Percentiles rank a stretch among this genome's conserved stretches.
phyloP scores from a whole-genome alignment of 1,284 basidiomycete species.

The Boletus hoseneyae region DNA sequence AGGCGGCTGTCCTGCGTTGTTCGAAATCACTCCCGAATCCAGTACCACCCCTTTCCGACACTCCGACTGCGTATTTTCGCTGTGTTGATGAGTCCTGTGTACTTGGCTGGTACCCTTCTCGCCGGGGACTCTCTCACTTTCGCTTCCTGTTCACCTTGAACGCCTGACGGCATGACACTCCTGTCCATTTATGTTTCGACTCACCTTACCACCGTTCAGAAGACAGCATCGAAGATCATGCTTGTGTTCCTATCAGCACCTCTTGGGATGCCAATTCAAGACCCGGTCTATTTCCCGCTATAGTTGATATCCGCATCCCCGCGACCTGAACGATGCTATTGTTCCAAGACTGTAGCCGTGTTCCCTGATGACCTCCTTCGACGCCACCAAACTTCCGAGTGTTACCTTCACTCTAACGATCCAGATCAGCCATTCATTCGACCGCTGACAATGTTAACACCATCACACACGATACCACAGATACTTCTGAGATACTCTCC shows the following conservation, averaged over 20 bases:
- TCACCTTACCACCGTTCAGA: background rate
- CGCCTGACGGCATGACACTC: background rate
- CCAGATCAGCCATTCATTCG: background rate
- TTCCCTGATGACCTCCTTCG: constrained; percentile 1
- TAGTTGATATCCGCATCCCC: too few species aligned
- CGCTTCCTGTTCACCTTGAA: background rate
- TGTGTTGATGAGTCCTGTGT: too few species aligned
- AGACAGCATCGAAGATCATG: too few species aligned
- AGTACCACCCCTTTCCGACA: too few species aligned
- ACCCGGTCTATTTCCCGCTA: background rate
- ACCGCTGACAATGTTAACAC: background rate
- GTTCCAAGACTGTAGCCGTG: background rate
- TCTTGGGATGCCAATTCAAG: background rate
- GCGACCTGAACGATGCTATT: too few species aligned
- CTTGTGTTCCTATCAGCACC: background rate
- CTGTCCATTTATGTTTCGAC: background rate
- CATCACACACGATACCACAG: background rate
- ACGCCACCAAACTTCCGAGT: background rate
- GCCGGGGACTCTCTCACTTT: background rate
- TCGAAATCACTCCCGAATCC: too few species aligned
- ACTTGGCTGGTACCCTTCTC: background rate
- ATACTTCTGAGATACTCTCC: constrained; percentile 1
- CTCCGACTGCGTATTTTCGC: too few species aligned
- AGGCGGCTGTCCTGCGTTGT: too few species aligned
- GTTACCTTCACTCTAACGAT: background rate